Evolutionary conservation across 371 early-diverging fungal species (phyloP).

Genomic region (Mortierella sp.): DNA sequence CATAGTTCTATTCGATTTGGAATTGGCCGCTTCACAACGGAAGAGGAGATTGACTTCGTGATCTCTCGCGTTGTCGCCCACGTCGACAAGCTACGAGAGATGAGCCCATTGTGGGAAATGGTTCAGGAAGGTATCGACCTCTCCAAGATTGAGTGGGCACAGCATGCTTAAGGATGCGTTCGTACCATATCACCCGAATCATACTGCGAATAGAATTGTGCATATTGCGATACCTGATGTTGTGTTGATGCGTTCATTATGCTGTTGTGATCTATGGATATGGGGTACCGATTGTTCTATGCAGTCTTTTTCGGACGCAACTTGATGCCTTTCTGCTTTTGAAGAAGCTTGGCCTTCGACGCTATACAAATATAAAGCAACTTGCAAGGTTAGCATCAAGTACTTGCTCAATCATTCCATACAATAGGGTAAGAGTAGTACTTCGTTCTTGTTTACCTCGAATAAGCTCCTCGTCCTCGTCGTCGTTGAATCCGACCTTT

Average conservation of each 20-base stretch:
- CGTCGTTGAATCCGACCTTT: conserved; percentile 68
- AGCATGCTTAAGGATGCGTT: conserved; percentile 40
- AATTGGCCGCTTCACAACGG: conserved; percentile 98
- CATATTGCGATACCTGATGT: no score
- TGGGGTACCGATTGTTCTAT: not conserved
- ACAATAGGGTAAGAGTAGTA: no score
- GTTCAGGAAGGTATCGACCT: conserved; percentile 56
- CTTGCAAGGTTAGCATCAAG: no score
- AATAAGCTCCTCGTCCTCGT: conserved; percentile 76
- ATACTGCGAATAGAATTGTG: not conserved
- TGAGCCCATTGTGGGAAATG: conserved; percentile 99
- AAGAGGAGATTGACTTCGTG: conserved; percentile 96
- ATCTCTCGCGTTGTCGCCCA: conserved; percentile 87
- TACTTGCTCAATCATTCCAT: no score
- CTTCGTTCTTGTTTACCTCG: conserved; percentile 54
- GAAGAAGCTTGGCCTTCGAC: conserved; percentile 51
- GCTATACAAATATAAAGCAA: conserved; percentile 5
- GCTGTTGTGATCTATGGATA: not conserved
- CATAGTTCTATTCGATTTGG: conserved; percentile 99
- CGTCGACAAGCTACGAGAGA: conserved; percentile 94
- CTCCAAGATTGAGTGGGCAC: conserved; percentile 55
- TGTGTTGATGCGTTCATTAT: not conserved
- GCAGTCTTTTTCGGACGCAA: conserved; percentile 47
- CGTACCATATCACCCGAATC: not conserved
- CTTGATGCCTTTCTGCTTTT: conserved; percentile 51